Evolutionary conservation across 345 rosid genomes (phyloP).

Genomic region (Draba incana): DNA sequence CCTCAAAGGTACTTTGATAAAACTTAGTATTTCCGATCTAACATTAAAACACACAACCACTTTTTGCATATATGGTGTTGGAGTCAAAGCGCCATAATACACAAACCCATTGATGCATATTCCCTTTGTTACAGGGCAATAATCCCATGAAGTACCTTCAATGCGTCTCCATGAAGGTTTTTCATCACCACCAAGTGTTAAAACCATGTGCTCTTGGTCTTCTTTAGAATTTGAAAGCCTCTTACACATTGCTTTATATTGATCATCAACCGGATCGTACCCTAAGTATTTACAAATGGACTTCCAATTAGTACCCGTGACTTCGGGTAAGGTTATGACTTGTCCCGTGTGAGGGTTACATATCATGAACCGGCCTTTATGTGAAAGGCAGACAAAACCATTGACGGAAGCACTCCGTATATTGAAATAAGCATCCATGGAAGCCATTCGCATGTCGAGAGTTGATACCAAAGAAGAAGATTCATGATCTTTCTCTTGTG

Average conservation of each 20-base stretch:
- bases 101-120: slow-evolving; percentile 21
- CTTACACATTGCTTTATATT: slow-evolving; percentile 23
- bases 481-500: background rate
- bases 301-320: background rate
- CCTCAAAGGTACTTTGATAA: background rate
- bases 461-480: slow-evolving; percentile 7
- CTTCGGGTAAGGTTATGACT: slow-evolving; percentile 7
- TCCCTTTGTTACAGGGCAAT: background rate
- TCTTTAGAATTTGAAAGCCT: background rate
- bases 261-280: slow-evolving; percentile 18
- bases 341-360: slow-evolving; percentile 19
- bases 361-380: slow-evolving; percentile 4
- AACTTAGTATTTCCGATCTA: slow-evolving; percentile 4
- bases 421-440: background rate
- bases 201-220: slow-evolving; percentile 17
- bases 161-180: slow-evolving; percentile 18
- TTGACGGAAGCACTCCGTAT: slow-evolving; percentile 9
- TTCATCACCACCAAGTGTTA: slow-evolving; percentile 4
- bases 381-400: slow-evolving; percentile 7
- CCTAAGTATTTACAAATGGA: background rate
- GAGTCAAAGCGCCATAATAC: background rate
- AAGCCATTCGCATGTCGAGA: slow-evolving; percentile 3
- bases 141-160: background rate
- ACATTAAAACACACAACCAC: background rate
- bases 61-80: background rate